Evolutionary conservation across 495 filamentous ascomycete species (phyloP).

Genomic region (Penicillium desertorum): DNA sequence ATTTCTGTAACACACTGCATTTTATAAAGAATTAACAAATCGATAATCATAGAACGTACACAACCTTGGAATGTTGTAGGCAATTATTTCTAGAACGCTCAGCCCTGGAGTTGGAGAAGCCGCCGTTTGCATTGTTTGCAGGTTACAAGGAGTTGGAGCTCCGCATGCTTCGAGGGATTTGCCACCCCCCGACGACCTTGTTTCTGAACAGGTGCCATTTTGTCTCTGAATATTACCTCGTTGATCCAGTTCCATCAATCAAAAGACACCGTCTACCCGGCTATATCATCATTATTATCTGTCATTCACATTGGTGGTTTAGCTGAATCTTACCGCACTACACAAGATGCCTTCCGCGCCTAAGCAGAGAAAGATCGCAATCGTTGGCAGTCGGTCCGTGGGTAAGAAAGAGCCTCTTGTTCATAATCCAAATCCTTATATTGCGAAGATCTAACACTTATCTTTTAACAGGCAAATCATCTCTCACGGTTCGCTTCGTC

Average conservation of each 20-base stretch:
- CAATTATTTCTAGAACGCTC: not conserved
- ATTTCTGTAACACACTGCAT: not conserved
- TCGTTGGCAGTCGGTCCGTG: conserved; percentile 96
- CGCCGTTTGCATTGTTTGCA: conserved; percentile 36
- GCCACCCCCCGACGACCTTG: conserved; percentile 23
- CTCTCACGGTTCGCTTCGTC: conserved; percentile 95
- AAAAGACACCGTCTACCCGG: not conserved
- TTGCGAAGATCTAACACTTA: not conserved
- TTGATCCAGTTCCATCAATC: conserved; percentile 6
- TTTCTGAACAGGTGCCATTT: conserved; percentile 8
- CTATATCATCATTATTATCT: not conserved
- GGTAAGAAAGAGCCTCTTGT: conserved; percentile 60
- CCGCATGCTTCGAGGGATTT: conserved; percentile 30
- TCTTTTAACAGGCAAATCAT: conserved; percentile 77
- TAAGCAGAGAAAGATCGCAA: conserved; percentile 97
- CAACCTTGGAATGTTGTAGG: not conserved
- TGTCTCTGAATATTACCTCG: not conserved
- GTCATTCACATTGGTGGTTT: not conserved
- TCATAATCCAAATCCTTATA: not conserved
- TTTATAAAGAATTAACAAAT: not conserved
- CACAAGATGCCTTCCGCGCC: conserved; percentile 72
- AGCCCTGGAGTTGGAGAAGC: conserved; percentile 14
- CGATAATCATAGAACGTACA: not conserved
- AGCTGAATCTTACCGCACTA: not conserved
- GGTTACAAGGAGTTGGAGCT: conserved; percentile 15